Evolutionary conservation across 768 basidiomycete species (phyloP).

Genomic region (Hemileccinum impolitum): DNA sequence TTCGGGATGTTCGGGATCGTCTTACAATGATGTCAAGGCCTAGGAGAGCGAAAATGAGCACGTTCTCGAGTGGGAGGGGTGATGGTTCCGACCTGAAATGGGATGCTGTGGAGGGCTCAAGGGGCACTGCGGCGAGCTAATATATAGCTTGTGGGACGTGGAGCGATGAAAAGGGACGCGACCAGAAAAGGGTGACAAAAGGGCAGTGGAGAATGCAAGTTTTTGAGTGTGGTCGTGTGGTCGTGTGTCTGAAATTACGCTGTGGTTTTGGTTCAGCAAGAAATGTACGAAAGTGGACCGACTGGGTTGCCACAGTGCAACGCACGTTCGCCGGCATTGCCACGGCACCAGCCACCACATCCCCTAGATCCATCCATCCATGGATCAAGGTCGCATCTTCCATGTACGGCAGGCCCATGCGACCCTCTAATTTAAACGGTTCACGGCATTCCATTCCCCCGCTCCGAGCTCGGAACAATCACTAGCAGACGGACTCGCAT

Average conservation of each 20-base stretch:
- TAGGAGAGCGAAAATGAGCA: conserved; percentile 8
- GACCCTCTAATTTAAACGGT: conserved; percentile 24
- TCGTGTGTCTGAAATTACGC: conserved; percentile 39
- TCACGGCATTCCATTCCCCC: conserved; percentile 23
- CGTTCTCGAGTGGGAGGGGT: neutral
- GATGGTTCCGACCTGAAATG: conserved; percentile 8
- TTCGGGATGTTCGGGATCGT: neutral
- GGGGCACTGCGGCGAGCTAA: conserved; percentile 14
- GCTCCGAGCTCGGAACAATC: conserved; percentile 4
- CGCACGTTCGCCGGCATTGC: conserved; percentile 39
- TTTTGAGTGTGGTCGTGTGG: conserved; percentile 29
- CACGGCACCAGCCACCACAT: conserved; percentile 17
- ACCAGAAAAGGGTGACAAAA: conserved; percentile 5
- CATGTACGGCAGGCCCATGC: conserved; percentile 13
- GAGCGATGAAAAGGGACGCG: conserved; percentile 9
- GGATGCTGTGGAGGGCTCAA: conserved; percentile 6
- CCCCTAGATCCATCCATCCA: conserved; percentile 16
- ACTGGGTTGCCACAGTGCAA: conserved; percentile 21
- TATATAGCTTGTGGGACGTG: neutral
- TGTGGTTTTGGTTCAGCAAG: conserved; percentile 18
- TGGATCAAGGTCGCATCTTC: too few species aligned
- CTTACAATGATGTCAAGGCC: conserved; percentile 1
- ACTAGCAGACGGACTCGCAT: neutral
- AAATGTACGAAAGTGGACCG: conserved; percentile 25
- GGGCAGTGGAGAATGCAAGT: conserved; percentile 14